Evolutionary conservation across 331 rosid genomes (phyloP).

Genomic region (Ulmus americana): DNA sequence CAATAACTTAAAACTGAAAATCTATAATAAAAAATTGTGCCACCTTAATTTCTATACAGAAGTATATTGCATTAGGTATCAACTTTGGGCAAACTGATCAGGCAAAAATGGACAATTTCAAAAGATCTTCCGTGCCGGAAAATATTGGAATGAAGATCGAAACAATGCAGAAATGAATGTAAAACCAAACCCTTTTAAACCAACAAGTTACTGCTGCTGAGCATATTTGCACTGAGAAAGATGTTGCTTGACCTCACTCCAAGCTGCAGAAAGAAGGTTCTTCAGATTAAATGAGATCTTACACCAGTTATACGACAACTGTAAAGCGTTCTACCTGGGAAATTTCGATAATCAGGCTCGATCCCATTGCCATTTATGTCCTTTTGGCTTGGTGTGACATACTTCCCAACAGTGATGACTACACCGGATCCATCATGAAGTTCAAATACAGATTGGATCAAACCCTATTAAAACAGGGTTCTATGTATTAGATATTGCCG

Average conservation of each 20-base stretch:
- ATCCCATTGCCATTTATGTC: slow-evolving; percentile 96
- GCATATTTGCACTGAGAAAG: slow-evolving; percentile 59
- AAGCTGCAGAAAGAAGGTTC: slow-evolving; percentile 43
- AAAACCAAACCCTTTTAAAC: slow-evolving; percentile 5
- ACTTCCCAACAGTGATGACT: slow-evolving; percentile 88
- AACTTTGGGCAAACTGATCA: slow-evolving; percentile 10
- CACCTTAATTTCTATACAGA: background rate
- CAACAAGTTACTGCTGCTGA: slow-evolving; percentile 43
- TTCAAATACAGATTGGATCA: slow-evolving; percentile 90
- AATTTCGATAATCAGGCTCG: slow-evolving; percentile 72
- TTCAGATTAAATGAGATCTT: slow-evolving; percentile 22
- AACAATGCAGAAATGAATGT: background rate
- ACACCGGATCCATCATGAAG: slow-evolving; percentile 89
- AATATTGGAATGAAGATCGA: background rate
- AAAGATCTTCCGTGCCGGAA: background rate
- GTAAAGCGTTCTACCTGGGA: slow-evolving; percentile 53
- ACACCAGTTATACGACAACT: background rate
- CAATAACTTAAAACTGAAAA: too few relatives aligned
- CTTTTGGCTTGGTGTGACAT: slow-evolving; percentile 77
- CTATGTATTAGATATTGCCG: background rate
- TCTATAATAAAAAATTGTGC: background rate
- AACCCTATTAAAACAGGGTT: slow-evolving; percentile 48
- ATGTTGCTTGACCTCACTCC: slow-evolving; percentile 54
- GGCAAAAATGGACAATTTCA: slow-evolving; percentile 12
- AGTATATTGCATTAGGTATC: background rate